Evolutionary conservation across 768 basidiomycete species (phyloP).

Genomic region (Galerina sulciceps): DNA sequence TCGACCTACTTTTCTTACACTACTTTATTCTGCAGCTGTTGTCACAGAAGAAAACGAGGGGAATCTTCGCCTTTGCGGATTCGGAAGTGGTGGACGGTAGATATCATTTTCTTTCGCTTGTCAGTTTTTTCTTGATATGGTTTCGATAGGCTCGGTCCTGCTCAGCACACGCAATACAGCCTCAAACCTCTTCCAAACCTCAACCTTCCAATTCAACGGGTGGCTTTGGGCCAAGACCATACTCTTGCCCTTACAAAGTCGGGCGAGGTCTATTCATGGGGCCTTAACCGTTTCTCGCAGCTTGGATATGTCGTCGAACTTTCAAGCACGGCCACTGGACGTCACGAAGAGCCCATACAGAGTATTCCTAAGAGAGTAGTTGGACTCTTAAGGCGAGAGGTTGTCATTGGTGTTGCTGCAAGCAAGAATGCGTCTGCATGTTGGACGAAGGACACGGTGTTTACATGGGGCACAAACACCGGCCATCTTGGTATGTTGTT

Average conservation of each 20-base stretch:
- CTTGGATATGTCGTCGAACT: slow-evolving; percentile 84
- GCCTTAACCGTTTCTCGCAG: slow-evolving; percentile 86
- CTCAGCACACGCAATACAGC: slow-evolving; percentile 78
- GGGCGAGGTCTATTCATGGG: slow-evolving; percentile 92
- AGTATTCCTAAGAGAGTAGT: slow-evolving; percentile 72
- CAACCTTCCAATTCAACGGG: slow-evolving; percentile 56
- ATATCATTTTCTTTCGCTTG: slow-evolving; percentile 17
- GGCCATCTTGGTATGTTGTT: slow-evolving; percentile 80
- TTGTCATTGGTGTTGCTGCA: slow-evolving; percentile 82
- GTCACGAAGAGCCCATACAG: slow-evolving; percentile 78
- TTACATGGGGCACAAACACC: slow-evolving; percentile 92
- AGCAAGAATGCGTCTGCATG: slow-evolving; percentile 87
- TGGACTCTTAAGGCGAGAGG: slow-evolving; percentile 77
- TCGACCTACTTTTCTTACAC: background rate
- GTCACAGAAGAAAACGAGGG: slow-evolving; percentile 74
- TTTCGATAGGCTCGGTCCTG: slow-evolving; percentile 64
- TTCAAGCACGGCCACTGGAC: slow-evolving; percentile 36
- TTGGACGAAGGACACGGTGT: slow-evolving; percentile 77
- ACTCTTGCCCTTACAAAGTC: slow-evolving; percentile 81
- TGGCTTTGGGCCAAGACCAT: slow-evolving; percentile 94
- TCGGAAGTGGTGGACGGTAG: slow-evolving; percentile 85
- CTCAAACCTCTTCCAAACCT: slow-evolving; percentile 66
- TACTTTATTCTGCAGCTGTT: slow-evolving; percentile 43
- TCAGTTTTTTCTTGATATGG: background rate
- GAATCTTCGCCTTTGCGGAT: slow-evolving; percentile 87